Evolutionary conservation across 2,329 filamentous ascomycete species (phyloP), one percentile per base, ranked within the genome.

Genomic region (Talaromyces sp.): DNA sequence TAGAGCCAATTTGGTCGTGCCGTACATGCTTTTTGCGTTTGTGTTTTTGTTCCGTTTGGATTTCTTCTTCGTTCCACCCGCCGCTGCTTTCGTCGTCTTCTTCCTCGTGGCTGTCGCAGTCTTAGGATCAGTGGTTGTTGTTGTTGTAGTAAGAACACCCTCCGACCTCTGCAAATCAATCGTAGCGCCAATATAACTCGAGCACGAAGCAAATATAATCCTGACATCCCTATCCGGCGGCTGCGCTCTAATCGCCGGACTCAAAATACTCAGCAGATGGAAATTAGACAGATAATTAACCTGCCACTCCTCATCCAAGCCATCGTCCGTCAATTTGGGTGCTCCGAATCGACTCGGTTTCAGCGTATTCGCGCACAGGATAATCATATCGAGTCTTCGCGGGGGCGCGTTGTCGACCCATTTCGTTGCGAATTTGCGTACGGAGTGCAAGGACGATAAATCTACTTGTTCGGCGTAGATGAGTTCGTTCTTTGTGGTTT

Each of bases 331-430:
- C 17, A 57, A 8, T 63, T 83, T 77, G 1, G 73, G 77, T 28
- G 83, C 78, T 63, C 78, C 75, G 5, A 81, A 80, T 1, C 86
- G 48, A 2, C 69, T 57, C 2, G 89, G 10, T 82, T 82, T 2
- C 64, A 91, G 78, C 0, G 87, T 88, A 45, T 89, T 89, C 9
- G 88, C 94, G 72, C 91, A 96, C 17, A 99, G 81, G 19, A 99
- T 83, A 48, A 99, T 78, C 85, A 93, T 92, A 72, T 99, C 94
- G 6, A 99, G 78, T 50, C 95, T 81, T 58, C 95, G 82, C 8
- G 92, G 90, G 2, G 94, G 93, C 21, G 89, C 84, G 72, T 97
- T 97, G 73, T 99, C 93, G 64, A 99, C 91, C 93, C 95, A 99
- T 77, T 91, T 93, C 0, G 94, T 99, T 11, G 94, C 94, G 71